These are phyloP conservation scores for Colletotrichum lentis DNA, from an alignment of 2,329 filamentous ascomycete genomes.

Conservation along the genomic window DNA sequence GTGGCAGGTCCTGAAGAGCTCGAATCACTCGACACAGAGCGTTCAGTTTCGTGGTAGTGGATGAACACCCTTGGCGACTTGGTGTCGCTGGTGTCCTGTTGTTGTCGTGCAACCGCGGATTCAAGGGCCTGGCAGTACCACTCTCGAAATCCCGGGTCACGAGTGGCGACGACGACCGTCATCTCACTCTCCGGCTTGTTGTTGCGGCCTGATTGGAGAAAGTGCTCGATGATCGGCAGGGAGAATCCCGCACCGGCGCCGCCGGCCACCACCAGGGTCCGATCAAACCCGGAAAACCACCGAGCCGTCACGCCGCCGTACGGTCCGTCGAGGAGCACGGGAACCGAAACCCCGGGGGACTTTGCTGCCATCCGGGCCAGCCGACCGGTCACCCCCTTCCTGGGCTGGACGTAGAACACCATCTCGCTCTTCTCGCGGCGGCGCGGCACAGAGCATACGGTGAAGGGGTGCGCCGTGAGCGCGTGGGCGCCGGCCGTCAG, in stretches of 20 bases:
- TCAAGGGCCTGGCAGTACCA: constrained; percentile 28
- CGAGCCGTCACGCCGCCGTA: constrained; percentile 60
- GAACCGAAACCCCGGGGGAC: constrained; percentile 49
- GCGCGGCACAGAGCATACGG: constrained; percentile 59
- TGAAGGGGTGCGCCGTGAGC: constrained; percentile 63
- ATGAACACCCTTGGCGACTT: background rate
- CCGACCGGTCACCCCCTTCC: constrained; percentile 58
- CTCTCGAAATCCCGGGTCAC: constrained; percentile 18
- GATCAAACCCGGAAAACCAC: constrained; percentile 52
- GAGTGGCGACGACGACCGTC: constrained; percentile 23
- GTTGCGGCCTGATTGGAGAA: constrained; percentile 36
- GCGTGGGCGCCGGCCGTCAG: constrained; percentile 53
- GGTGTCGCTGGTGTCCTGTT: background rate
- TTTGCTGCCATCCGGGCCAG: constrained; percentile 52
- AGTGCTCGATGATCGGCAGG: constrained; percentile 57
- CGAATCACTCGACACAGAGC: background rate
- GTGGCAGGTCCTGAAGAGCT: background rate
- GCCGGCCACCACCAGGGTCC: constrained; percentile 59
- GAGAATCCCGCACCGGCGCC: constrained; percentile 65
- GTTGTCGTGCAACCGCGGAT: background rate
- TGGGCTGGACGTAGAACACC: constrained; percentile 62
- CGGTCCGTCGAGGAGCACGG: constrained; percentile 65
- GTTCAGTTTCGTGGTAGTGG: constrained; percentile 9
- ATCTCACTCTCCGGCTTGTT: constrained; percentile 28
- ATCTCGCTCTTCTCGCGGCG: constrained; percentile 48